Evolutionary conservation across 1,284 basidiomycete genomes (phyloP).

Genomic region (Tausonia pullulans): DNA sequence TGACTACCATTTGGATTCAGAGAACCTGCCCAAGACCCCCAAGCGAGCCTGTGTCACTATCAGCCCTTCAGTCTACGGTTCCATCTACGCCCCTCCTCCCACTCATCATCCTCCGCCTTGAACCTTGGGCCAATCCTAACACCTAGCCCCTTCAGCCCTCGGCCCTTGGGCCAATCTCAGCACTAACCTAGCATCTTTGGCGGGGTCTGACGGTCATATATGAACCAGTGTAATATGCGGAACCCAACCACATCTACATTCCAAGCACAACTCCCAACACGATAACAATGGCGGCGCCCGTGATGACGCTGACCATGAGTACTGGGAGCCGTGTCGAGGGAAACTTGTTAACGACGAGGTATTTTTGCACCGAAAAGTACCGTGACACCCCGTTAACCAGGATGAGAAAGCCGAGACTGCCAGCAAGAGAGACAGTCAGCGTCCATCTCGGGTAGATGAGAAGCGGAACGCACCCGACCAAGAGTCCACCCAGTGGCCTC

Average conservation of each 20-base stretch:
- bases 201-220: too few relatives aligned
- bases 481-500: background rate
- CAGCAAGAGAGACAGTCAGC: background rate
- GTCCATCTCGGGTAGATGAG: background rate
- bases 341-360: slow-evolving; percentile 1
- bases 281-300: slow-evolving; percentile 1
- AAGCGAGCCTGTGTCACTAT: too few relatives aligned
- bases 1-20: too few relatives aligned
- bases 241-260: background rate
- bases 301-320: background rate
- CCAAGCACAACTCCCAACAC: background rate
- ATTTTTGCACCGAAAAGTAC: slow-evolving; percentile 3
- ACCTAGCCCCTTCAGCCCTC: slow-evolving; percentile 23
- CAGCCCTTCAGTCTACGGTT: too few relatives aligned
- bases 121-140: too few relatives aligned
- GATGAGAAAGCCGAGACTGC: slow-evolving; percentile 3
- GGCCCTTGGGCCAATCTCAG: slow-evolving; percentile 19
- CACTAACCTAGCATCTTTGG: background rate
- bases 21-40: too few relatives aligned
- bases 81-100: too few relatives aligned
- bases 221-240: too few relatives aligned
- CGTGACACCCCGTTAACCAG: slow-evolving; percentile 1
- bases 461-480: slow-evolving; percentile 3
- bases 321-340: slow-evolving; percentile 9
- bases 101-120: too few relatives aligned